Conservation (phyloP, 164 flowering plant genomes). For the Stephania yunnanensis region DNA sequence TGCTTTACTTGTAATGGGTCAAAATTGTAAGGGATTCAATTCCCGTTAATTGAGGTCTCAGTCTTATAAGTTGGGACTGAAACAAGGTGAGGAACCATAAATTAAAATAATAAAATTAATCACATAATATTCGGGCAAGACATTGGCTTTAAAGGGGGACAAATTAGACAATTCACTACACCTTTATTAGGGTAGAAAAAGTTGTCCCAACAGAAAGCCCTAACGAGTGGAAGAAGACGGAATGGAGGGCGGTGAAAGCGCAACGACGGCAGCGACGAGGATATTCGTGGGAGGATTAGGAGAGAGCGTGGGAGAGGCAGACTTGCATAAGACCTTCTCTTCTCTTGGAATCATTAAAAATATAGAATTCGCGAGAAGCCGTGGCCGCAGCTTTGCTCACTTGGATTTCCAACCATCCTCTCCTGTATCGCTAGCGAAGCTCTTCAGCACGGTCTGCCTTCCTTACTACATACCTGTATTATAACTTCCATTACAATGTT, state of each 20-base stretch:
- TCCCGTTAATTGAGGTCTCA: too few relatives aligned
- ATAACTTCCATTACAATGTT: too few relatives aligned
- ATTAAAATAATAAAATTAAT: too few relatives aligned
- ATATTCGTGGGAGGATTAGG: conserved; percentile 80
- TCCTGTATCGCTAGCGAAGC: conserved; percentile 50
- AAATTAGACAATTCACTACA: too few relatives aligned
- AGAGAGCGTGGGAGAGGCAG: conserved; percentile 42
- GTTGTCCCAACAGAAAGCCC: background rate
- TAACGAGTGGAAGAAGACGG: background rate
- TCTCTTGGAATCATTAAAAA: conserved; percentile 42
- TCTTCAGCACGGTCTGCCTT: conserved; percentile 58
- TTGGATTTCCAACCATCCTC: conserved; percentile 62
- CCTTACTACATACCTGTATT: background rate
- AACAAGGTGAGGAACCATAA: too few relatives aligned
- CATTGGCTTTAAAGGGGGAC: too few relatives aligned
- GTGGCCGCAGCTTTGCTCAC: conserved; percentile 82
- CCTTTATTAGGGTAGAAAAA: too few relatives aligned
- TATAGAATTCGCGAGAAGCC: conserved; percentile 50
- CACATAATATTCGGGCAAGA: too few relatives aligned
- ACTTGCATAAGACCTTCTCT: conserved; percentile 53
- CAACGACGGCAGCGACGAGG: conserved; percentile 21
- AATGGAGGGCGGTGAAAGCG: conserved; percentile 13
- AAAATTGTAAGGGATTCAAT: too few relatives aligned
- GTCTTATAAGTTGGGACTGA: too few relatives aligned
- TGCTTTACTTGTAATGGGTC: too few relatives aligned